Evolutionary conservation across 768 basidiomycete genomes (phyloP).

Genomic region (Mrakia hoshinonis): DNA sequence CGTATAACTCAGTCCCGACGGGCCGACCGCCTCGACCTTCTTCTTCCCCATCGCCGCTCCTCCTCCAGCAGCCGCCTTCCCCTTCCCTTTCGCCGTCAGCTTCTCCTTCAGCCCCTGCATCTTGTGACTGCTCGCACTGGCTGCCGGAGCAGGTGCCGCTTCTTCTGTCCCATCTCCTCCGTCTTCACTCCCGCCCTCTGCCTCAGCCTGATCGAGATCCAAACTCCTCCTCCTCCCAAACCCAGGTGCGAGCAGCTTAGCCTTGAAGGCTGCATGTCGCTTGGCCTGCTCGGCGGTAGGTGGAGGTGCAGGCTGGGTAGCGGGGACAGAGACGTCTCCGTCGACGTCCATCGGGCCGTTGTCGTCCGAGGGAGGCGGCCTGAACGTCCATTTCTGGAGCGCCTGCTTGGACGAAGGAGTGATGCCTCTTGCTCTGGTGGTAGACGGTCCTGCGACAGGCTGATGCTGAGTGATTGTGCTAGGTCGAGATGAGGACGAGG

Average conservation of each 20-base stretch:
- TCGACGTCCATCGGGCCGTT: neutral
- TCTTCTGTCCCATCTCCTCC: neutral
- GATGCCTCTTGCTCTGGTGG: neutral
- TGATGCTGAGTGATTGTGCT: neutral
- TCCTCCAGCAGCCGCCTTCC: conserved; percentile 20
- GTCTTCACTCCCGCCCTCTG: neutral
- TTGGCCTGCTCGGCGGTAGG: neutral
- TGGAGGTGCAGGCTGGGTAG: neutral
- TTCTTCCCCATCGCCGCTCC: too few relatives aligned
- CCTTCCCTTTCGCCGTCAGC: conserved; percentile 28
- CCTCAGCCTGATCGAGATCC: conserved; percentile 12
- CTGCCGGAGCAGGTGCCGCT: conserved; percentile 13
- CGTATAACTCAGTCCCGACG: conserved; percentile 40
- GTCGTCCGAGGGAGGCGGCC: neutral
- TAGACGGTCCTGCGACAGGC: neutral
- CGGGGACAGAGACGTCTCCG: neutral
- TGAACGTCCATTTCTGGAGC: neutral
- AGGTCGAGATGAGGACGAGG: neutral
- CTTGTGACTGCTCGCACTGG: neutral
- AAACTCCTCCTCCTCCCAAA: conserved; percentile 16
- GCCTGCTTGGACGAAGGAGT: neutral
- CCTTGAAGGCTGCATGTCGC: conserved; percentile 11
- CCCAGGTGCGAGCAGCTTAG: neutral
- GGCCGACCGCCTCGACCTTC: conserved; percentile 39
- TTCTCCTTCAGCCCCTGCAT: conserved; percentile 27